Conservation (phyloP, 2,329 filamentous ascomycete genomes). For the Ceratocystis albifundus region DNA sequence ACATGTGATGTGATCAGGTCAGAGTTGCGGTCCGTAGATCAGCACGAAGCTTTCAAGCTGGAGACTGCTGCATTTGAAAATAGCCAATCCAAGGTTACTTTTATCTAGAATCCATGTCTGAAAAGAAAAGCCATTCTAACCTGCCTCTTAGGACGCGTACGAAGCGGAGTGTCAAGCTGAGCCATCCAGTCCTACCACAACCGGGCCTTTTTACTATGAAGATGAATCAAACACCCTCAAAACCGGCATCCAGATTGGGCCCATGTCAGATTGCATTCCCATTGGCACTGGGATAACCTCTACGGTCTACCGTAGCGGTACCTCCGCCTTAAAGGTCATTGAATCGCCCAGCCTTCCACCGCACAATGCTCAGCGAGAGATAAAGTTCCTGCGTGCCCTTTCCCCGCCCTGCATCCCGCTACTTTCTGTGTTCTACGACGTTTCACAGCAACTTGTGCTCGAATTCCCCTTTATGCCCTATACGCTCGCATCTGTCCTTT, state of each 20-base stretch:
- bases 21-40: slow-evolving; percentile 23
- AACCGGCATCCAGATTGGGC: slow-evolving; percentile 40
- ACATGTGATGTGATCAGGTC: slow-evolving; percentile 23
- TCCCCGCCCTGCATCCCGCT: slow-evolving; percentile 52
- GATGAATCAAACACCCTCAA: neutral
- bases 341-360: slow-evolving; percentile 62
- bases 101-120: neutral
- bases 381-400: slow-evolving; percentile 55
- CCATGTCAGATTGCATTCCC: slow-evolving; percentile 42
- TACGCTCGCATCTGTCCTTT: slow-evolving; percentile 58
- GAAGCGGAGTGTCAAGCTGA: slow-evolving; percentile 34
- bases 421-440: slow-evolving; percentile 61
- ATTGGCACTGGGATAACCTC: slow-evolving; percentile 65
- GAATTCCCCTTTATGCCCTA: slow-evolving; percentile 75
- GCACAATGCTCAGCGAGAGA: slow-evolving; percentile 72
- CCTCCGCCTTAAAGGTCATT: slow-evolving; percentile 72
- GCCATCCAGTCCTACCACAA: slow-evolving; percentile 19
- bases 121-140: slow-evolving; percentile 25
- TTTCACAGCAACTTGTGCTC: slow-evolving; percentile 59
- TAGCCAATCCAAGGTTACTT: slow-evolving; percentile 5
- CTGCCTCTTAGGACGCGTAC: slow-evolving; percentile 44
- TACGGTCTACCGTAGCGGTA: slow-evolving; percentile 59
- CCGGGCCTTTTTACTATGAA: neutral
- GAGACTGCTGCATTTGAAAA: slow-evolving; percentile 51
- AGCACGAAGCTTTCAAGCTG: slow-evolving; percentile 45